Evolutionary conservation across 768 basidiomycete genomes (phyloP).

Genomic region (Tulasnella sp.): DNA sequence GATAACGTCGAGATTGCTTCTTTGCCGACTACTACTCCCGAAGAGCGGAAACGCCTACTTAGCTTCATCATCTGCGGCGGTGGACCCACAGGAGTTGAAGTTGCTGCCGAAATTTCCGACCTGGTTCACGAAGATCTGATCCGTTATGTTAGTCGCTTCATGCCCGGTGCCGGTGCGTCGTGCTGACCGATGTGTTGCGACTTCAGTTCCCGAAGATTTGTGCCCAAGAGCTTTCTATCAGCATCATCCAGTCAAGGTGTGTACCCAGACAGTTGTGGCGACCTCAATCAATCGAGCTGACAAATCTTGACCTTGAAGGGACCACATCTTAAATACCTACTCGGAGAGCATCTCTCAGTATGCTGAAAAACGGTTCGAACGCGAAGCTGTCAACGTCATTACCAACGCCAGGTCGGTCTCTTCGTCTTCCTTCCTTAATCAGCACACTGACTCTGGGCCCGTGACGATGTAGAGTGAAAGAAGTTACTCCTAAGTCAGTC

Average conservation of each 20-base stretch:
- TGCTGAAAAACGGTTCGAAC: constrained; percentile 83
- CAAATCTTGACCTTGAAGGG: constrained; percentile 41
- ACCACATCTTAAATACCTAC: constrained; percentile 97
- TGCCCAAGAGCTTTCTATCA: constrained; percentile 80
- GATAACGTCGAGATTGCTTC: no score
- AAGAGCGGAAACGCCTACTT: constrained; percentile 66
- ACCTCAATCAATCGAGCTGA: neutral
- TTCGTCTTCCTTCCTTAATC: neutral
- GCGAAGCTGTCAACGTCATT: constrained; percentile 76
- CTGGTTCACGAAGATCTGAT: constrained; percentile 96
- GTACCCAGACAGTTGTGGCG: neutral
- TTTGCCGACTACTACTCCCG: no score
- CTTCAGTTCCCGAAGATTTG: constrained; percentile 81
- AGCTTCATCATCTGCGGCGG: constrained; percentile 95
- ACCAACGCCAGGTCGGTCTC: constrained; percentile 69
- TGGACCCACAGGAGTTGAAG: constrained; percentile 82
- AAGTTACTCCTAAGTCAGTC: constrained; percentile 65
- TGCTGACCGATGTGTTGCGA: constrained; percentile 27
- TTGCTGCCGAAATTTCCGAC: constrained; percentile 87
- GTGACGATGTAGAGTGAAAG: constrained; percentile 53
- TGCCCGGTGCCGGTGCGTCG: constrained; percentile 24
- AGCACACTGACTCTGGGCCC: neutral
- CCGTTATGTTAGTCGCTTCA: no score
- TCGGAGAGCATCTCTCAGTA: constrained; percentile 93
- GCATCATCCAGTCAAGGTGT: constrained; percentile 73